These are phyloP conservation scores for Tetrapyrgos nigripes DNA, from an alignment of 1,284 basidiomycete genomes.

Conservation along the genomic window DNA sequence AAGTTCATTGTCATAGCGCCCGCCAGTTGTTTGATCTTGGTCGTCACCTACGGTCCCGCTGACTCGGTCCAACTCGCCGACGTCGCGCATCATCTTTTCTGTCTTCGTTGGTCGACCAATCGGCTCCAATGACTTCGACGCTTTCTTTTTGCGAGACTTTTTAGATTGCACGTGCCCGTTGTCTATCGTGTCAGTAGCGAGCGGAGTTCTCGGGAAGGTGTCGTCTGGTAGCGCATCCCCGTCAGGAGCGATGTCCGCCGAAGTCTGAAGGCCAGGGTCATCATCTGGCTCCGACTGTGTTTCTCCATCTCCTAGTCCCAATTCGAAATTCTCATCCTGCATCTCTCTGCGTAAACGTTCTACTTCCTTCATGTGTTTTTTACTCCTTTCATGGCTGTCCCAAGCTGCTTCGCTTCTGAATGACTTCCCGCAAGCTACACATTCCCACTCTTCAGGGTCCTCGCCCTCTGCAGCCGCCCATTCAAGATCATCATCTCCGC, in stretches of 20 bases:
- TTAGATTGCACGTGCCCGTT: background rate
- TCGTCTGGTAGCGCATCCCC: background rate
- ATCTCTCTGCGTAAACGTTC: constrained; percentile 79
- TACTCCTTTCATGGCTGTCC: constrained; percentile 96
- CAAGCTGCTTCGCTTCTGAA: constrained; percentile 95
- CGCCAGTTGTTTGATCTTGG: background rate
- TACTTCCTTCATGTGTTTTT: constrained; percentile 92
- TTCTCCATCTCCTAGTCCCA: constrained; percentile 49
- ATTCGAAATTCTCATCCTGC: constrained; percentile 75
- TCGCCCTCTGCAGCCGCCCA: constrained; percentile 75
- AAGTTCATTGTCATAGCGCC: background rate
- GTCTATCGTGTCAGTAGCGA: background rate
- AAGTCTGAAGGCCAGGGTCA: constrained; percentile 18
- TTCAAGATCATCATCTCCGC: constrained; percentile 63
- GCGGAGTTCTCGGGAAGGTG: background rate
- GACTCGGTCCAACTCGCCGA: no score
- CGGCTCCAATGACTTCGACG: background rate
- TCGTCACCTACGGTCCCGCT: background rate
- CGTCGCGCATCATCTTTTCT: background rate
- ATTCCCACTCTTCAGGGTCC: constrained; percentile 88
- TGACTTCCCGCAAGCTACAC: constrained; percentile 92
- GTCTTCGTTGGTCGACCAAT: background rate
- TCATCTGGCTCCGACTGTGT: constrained; percentile 27
- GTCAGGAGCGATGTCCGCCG: background rate
- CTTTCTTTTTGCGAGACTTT: background rate